Conservation (phyloP, 805 yeast genomes). For the Kuraishia floccosa region DNA sequence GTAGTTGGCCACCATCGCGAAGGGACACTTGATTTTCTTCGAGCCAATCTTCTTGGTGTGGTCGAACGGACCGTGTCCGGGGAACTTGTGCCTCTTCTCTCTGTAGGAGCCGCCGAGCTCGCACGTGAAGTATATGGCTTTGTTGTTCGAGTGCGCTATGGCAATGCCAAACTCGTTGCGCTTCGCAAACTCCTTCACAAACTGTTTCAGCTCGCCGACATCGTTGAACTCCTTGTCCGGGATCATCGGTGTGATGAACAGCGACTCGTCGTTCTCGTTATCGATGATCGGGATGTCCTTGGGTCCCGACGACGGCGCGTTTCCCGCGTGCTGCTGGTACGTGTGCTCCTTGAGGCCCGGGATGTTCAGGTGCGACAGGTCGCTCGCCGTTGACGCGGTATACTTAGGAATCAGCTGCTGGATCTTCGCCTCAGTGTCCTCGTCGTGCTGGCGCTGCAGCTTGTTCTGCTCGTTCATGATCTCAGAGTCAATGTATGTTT, state of each 20-base stretch:
- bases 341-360: slow-evolving; percentile 2
- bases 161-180: slow-evolving; percentile 50
- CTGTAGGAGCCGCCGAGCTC: slow-evolving; percentile 47
- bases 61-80: slow-evolving; percentile 12
- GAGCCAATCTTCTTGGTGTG: slow-evolving; percentile 21
- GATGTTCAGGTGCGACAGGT: slow-evolving; percentile 2
- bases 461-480: slow-evolving; percentile 4
- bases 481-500: slow-evolving; percentile 4
- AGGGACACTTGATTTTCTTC: slow-evolving; percentile 44
- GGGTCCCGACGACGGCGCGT: background rate
- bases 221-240: slow-evolving; percentile 40
- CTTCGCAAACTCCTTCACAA: slow-evolving; percentile 42
- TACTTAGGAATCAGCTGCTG: slow-evolving; percentile 11
- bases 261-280: slow-evolving; percentile 16
- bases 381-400: slow-evolving; percentile 4
- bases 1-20: slow-evolving; percentile 45
- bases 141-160: slow-evolving; percentile 45
- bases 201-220: slow-evolving; percentile 38
- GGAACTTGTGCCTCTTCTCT: slow-evolving; percentile 29
- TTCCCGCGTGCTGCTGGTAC: slow-evolving; percentile 1
- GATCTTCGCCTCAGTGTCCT: slow-evolving; percentile 8
- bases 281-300: background rate
- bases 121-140: slow-evolving; percentile 49
- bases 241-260: slow-evolving; percentile 40
- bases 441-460: slow-evolving; percentile 4